Conservation (phyloP, 1,139 yeast genomes). For the Yarrowia galli region DNA sequence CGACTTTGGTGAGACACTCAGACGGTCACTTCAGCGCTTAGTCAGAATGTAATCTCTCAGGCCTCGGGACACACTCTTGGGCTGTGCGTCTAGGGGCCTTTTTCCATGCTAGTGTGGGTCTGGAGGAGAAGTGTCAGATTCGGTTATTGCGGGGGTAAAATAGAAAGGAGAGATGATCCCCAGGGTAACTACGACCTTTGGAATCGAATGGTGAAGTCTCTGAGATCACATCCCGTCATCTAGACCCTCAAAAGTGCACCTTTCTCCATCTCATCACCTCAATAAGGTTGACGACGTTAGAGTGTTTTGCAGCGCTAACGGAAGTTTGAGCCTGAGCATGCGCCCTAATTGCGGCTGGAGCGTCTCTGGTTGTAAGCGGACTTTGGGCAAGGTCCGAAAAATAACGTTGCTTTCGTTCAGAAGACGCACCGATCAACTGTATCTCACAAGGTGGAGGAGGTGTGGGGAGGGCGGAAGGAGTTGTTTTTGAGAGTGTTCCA, state of each 20-base stretch:
- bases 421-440: not conserved
- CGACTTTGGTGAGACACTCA: too few relatives aligned
- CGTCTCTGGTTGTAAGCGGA: not conserved
- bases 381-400: slow-evolving; percentile 6
- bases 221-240: too few relatives aligned
- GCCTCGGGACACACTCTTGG: not conserved
- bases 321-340: slow-evolving; percentile 2
- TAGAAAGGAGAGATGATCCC: not conserved
- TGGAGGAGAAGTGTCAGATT: not conserved
- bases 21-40: not conserved
- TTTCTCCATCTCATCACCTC: not conserved
- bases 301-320: not conserved
- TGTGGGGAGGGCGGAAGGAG: too few relatives aligned
- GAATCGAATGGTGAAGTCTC: not conserved
- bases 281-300: slow-evolving; percentile 7
- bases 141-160: not conserved
- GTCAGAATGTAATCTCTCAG: not conserved
- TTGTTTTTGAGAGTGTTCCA: too few relatives aligned
- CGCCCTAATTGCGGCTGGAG: slow-evolving; percentile 14
- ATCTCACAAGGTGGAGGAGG: too few relatives aligned
- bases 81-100: not conserved
- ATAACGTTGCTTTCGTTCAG: not conserved
- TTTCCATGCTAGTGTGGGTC: not conserved
- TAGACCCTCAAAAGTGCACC: not conserved
- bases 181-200: not conserved